phyloP scores from a whole-genome alignment of 805 yeast genomes.

The Kodamaea sagamina region DNA sequence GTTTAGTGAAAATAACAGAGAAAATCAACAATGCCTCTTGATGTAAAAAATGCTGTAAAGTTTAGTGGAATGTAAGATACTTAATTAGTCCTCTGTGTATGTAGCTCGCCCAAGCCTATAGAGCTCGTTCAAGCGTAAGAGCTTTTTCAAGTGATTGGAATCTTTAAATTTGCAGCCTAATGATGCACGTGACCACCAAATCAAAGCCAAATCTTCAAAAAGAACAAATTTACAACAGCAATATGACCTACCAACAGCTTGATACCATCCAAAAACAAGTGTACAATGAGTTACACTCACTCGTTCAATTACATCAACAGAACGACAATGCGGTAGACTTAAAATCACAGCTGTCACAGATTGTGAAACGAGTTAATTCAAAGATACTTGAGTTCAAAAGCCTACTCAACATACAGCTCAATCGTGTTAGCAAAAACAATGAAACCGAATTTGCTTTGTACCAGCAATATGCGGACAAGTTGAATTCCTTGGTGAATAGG shows the following conservation, averaged over 20 bases:
- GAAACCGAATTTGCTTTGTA: constrained; percentile 1
- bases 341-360: constrained; percentile 14
- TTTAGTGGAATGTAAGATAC: too few species aligned
- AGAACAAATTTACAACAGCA: constrained; percentile 2
- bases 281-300: constrained; percentile 20
- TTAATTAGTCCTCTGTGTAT: too few species aligned
- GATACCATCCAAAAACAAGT: constrained; percentile 25
- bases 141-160: too few species aligned
- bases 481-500: constrained; percentile 22
- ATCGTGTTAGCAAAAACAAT: constrained; percentile 1
- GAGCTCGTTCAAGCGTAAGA: too few species aligned
- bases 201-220: neutral
- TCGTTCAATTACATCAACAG: constrained; percentile 16
- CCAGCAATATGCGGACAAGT: constrained; percentile 9
- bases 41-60: too few species aligned
- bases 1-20: too few species aligned
- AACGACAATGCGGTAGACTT: constrained; percentile 7
- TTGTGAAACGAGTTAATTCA: constrained; percentile 13
- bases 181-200: neutral
- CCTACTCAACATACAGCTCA: neutral
- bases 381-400: constrained; percentile 11
- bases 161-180: constrained; percentile 1
- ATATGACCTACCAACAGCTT: constrained; percentile 16
- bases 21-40: too few species aligned
- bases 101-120: too few species aligned